Evolutionary conservation across 2,329 filamentous ascomycete genomes (phyloP), one percentile per base, ranked within the genome.

Genomic region (Stemphylium vesicarium): DNA sequence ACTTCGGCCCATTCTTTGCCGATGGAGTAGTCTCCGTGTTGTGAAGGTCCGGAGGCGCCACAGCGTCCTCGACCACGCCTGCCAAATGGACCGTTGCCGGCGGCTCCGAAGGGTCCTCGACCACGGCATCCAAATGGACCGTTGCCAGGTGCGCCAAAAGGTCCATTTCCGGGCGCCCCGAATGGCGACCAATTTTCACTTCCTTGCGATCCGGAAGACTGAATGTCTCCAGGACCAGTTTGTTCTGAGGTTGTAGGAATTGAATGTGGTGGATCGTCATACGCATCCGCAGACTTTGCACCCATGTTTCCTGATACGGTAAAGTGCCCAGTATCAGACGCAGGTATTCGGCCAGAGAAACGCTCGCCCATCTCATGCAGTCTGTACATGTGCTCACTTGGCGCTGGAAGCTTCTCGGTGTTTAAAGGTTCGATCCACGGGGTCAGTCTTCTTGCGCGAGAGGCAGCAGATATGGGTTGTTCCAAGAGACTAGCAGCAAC

Each of bases 361-460:
- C 46, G 50, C 29, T 62, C 55, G 22, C 53, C 52, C 64, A 64
- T 67, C 29, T 66, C 62, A 9, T 51, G 53, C 42, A 70, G 20
- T 10, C 57, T 32, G 2, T 62, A 24, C 11, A 55, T 61, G 10
- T 59, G 55, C 12, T 55, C 44, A 33, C 58, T 66, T 11, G 57
- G 56, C 29, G 24, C 56, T 11, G 62, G 63, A 5, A 69, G 13
- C 16, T 35, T 65, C 36, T 61, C 59, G 15, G 38, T 54, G 20
- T 71, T 66, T 8, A 75, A 57, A 9, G 59, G 45, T 50, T 72
- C 71, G 12, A 70, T 58, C 66, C 67, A 73, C 1, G 72, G 72
- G 45, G 70, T 53, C 20, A 75, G 45, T 7, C 62, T 64, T 35
- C 62, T 49, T 3, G 69, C 70, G n/a, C 63, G 62, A 39, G 56